Evolutionary conservation across 495 filamentous ascomycete species (phyloP).

Genomic region (Astrocystis sublimbata): DNA sequence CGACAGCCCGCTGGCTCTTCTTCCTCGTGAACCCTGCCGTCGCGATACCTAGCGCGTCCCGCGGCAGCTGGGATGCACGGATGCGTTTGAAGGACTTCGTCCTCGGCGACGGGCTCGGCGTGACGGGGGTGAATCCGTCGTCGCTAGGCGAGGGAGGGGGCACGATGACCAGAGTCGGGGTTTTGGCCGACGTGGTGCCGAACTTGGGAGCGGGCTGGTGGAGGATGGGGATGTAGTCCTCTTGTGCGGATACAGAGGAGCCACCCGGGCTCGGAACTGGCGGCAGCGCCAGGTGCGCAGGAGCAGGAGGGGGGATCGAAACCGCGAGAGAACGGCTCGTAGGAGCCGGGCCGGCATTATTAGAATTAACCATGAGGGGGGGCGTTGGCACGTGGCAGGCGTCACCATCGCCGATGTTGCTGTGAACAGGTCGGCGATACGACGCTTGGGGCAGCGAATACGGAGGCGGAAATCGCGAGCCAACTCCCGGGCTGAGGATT

Average conservation of each 20-base stretch:
- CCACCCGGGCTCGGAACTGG: constrained; percentile 1
- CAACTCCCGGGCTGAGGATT: constrained; percentile 21
- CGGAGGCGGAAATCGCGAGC: constrained; percentile 22
- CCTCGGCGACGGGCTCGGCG: constrained; percentile 25
- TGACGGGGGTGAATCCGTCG: constrained; percentile 29
- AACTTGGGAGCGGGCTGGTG: constrained; percentile 15
- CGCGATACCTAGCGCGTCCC: constrained; percentile 31
- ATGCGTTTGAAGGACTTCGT: constrained; percentile 23
- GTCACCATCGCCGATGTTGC: constrained; percentile 15
- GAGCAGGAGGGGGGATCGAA: constrained; percentile 13
- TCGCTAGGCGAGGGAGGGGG: constrained; percentile 25
- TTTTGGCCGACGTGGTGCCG: not conserved
- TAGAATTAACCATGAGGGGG: constrained; percentile 12
- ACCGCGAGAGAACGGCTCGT: constrained; percentile 17
- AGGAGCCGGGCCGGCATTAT: constrained; percentile 20
- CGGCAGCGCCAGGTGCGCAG: not conserved
- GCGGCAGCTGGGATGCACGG: constrained; percentile 24
- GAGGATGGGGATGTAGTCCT: constrained; percentile 31
- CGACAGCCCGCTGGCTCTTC: constrained; percentile 21
- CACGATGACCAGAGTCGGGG: constrained; percentile 5
- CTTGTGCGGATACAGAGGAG: constrained; percentile 14
- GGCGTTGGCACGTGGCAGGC: constrained; percentile 22
- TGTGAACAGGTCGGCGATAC: constrained; percentile 26
- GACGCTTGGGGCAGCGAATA: constrained; percentile 24
- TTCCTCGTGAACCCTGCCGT: constrained; percentile 12